These are phyloP conservation scores for Russula lepida DNA, from an alignment of 768 basidiomycete species.

Conservation along the genomic window DNA sequence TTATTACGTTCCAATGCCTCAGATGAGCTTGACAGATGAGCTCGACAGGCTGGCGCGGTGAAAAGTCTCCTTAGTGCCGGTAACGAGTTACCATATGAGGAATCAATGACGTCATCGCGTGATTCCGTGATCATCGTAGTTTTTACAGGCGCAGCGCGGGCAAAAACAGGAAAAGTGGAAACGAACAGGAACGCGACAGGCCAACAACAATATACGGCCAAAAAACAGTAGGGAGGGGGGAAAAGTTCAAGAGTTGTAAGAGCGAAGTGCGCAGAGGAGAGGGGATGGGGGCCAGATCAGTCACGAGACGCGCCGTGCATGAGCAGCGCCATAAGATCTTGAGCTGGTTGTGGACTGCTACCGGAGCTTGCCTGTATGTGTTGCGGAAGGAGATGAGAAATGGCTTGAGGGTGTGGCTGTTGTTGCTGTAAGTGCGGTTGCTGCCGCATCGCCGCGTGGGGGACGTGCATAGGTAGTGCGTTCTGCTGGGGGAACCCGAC, in stretches of 20 bases:
- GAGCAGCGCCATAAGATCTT: conserved; percentile 77
- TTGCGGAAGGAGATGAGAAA: conserved; percentile 42
- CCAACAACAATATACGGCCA: conserved; percentile 12
- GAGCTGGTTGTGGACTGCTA: conserved; percentile 47
- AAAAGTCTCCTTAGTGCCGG: conserved; percentile 15
- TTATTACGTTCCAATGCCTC: conserved; percentile 5
- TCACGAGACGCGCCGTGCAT: conserved; percentile 67
- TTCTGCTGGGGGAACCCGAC: conserved; percentile 45
- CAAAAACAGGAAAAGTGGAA: background rate
- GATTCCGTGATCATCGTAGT: background rate
- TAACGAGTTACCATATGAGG: conserved; percentile 8
- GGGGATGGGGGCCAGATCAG: conserved; percentile 28
- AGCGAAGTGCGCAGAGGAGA: background rate
- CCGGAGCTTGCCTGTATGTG: conserved; percentile 49
- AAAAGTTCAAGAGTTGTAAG: conserved; percentile 1
- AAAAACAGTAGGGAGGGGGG: background rate
- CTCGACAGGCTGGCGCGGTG: conserved; percentile 1
- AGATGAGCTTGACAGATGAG: conserved; percentile 3
- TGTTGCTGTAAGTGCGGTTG: conserved; percentile 42
- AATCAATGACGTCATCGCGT: conserved; percentile 16
- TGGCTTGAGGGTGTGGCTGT: conserved; percentile 50
- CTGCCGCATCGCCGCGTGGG: conserved; percentile 42
- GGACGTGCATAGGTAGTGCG: conserved; percentile 28
- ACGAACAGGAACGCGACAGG: conserved; percentile 6
- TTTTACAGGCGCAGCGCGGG: conserved; percentile 8